Base-by-base conservation (phyloP, 1,284 basidiomycete species). In the Cutaneotrichosporon cavernicola region DNA sequence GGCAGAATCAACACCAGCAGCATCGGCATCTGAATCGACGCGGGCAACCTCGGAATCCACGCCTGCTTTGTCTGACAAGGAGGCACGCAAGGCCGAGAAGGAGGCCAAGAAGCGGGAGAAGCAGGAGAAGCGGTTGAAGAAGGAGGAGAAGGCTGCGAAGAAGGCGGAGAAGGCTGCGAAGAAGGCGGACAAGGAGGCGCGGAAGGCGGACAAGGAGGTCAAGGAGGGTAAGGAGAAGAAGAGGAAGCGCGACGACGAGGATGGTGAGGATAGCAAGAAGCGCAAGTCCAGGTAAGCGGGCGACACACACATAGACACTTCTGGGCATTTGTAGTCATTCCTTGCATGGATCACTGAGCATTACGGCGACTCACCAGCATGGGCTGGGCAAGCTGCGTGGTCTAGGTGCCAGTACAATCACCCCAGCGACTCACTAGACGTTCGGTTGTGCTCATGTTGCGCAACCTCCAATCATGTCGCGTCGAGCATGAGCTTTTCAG, bases 211-310 rank as follows among this genome's bases (percentile, higher is more conserved):
- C 13, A 46, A 46, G 43, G 43, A 46, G 16, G 43, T 18, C 2
- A 46, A n/a, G 43, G 43, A 46, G 43, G 43, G 43, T 18, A 46
- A 46, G 43, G 43, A 46, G 43, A 46, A 46, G 43, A 46, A 46
- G 43, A 4, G 43, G 43, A 46, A 46, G 43, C 43, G 43, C 43
- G 43, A n/a, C 16, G 43, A 46, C 18, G 43, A 46, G 43, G 43
- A 46, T 18, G 9, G 18, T 18, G 43, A 46, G 43, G 43, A 46
- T 18, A 46, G 43, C 43, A 46, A 46, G 43, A 46, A 46, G 43
- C 43, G 43, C 43, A 46, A 46, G 43, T 46, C 43, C 18, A 46
- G 43, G 43, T 46, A 46, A 18, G 43, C 43, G 16, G 43, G 7
- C 43, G 43, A n/a, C 43, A 6, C 43, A 46, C 16, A 18, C 43